phyloP scores from a whole-genome alignment of 352 stramenopile species.

The Elongisporangium anandrum region DNA sequence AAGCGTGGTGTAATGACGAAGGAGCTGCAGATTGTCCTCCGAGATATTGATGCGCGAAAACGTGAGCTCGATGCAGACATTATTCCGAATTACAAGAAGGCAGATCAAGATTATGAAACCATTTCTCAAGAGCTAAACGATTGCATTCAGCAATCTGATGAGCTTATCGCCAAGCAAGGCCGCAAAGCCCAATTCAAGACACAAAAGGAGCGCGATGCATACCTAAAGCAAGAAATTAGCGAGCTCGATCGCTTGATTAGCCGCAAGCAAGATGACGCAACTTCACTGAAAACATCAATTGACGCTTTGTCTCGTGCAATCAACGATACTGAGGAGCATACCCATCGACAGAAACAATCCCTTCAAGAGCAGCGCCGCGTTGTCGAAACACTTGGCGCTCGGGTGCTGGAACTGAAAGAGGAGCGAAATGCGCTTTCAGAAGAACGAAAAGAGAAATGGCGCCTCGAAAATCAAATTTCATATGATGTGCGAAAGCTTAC shows the following conservation, averaged over 20 bases:
- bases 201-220: conserved; percentile 91
- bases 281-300: conserved; percentile 32
- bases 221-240: conserved; percentile 57
- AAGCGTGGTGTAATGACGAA: conserved; percentile 44
- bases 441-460: conserved; percentile 79
- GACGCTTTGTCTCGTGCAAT: conserved; percentile 37
- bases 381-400: conserved; percentile 44
- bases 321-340: conserved; percentile 35
- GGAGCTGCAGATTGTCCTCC: conserved; percentile 46
- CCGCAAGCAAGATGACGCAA: conserved; percentile 55
- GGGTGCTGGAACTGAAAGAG: conserved; percentile 74
- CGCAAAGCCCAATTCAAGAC: conserved; percentile 93
- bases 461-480: conserved; percentile 69
- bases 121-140: conserved; percentile 69
- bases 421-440: conserved; percentile 74
- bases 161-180: conserved; percentile 95
- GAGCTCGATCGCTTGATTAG: conserved; percentile 59
- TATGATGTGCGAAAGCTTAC: conserved; percentile 71
- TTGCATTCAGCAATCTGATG: conserved; percentile 65
- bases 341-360: conserved; percentile 39
- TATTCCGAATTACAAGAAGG: conserved; percentile 43
- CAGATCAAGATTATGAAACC: conserved; percentile 74
- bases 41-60: conserved; percentile 48
- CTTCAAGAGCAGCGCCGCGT: conserved; percentile 45
- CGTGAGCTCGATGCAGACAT: conserved; percentile 46